Conservation (phyloP, 129 eudicot species). For the Helichrysum umbraculigerum region DNA sequence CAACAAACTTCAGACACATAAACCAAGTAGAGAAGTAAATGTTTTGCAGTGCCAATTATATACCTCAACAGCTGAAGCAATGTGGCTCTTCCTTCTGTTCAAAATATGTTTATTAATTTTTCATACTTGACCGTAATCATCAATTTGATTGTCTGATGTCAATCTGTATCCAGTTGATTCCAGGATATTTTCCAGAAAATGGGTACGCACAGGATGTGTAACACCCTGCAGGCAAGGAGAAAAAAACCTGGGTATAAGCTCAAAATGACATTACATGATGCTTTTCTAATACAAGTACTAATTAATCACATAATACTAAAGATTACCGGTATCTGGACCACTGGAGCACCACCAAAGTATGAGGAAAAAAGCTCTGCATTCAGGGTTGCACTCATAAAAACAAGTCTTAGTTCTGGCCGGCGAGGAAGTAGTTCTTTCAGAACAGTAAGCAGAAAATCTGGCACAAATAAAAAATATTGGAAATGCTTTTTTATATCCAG, state of each 20-base stretch:
- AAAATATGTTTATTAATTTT: constrained; percentile 72
- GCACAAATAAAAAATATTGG: constrained; percentile 22
- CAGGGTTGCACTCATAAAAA: constrained; percentile 94
- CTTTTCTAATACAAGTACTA: not conserved
- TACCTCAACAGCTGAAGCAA: constrained; percentile 84
- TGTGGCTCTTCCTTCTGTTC: constrained; percentile 78
- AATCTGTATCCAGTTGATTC: constrained; percentile 73
- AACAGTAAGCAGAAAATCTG: constrained; percentile 86
- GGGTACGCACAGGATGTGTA: constrained; percentile 68
- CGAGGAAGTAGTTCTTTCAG: constrained; percentile 82
- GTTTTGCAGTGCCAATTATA: not conserved
- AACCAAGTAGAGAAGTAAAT: not conserved
- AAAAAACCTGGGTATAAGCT: not conserved
- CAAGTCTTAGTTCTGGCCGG: constrained; percentile 74
- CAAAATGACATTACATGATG: not conserved
- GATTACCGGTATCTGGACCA: constrained; percentile 71
- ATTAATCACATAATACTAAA: not conserved
- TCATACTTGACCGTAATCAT: constrained; percentile 80
- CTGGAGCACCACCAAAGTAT: constrained; percentile 81
- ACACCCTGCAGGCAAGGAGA: constrained; percentile 53
- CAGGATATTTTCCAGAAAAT: constrained; percentile 73
- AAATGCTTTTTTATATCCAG: not conserved
- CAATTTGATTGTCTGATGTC: constrained; percentile 75
- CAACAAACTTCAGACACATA: constrained; percentile 9
- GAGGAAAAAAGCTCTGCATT: constrained; percentile 87